phyloP scores from a whole-genome alignment of 176 grass and related monocot genomes.

The Thinopyrum elongatum region DNA sequence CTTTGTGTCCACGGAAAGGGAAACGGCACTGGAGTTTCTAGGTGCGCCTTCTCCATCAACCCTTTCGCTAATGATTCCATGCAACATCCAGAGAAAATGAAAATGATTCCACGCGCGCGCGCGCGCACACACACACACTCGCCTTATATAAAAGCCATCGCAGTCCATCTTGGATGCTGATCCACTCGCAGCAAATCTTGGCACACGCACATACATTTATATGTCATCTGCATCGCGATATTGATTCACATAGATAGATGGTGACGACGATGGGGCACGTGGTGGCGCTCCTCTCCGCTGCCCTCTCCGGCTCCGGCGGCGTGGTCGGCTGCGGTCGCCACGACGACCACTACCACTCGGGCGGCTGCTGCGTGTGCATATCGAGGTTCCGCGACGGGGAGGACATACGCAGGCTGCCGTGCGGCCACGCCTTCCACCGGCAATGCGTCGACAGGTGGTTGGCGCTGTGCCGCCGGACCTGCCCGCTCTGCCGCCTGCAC shows the following conservation, averaged over 20 bases:
- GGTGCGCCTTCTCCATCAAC: slow-evolving; percentile 32
- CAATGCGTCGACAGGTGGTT: slow-evolving; percentile 74
- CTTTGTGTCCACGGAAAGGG: slow-evolving; percentile 42
- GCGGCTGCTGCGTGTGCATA: slow-evolving; percentile 65
- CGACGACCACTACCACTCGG: not conserved
- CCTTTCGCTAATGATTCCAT: too few species aligned
- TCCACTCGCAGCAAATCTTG: slow-evolving; percentile 10
- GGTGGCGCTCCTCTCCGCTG: slow-evolving; percentile 41
- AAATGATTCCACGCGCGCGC: too few species aligned
- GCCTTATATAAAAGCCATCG: slow-evolving; percentile 37
- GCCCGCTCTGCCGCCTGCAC: slow-evolving; percentile 70
- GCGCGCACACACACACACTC: not conserved
- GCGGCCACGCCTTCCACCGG: slow-evolving; percentile 70
- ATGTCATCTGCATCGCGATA: not conserved
- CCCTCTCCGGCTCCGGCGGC: slow-evolving; percentile 15
- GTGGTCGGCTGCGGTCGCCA: not conserved
- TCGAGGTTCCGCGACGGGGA: slow-evolving; percentile 50
- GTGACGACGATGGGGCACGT: slow-evolving; percentile 41
- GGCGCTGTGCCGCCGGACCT: slow-evolving; percentile 59
- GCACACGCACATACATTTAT: not conserved
- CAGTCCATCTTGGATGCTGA: not conserved
- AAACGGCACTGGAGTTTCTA: not conserved
- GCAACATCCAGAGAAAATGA: too few species aligned
- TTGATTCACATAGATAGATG: not conserved
- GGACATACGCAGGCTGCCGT: slow-evolving; percentile 53